phyloP scores from a whole-genome alignment of 768 basidiomycete genomes.

The Xanthoconium stramineum region DNA sequence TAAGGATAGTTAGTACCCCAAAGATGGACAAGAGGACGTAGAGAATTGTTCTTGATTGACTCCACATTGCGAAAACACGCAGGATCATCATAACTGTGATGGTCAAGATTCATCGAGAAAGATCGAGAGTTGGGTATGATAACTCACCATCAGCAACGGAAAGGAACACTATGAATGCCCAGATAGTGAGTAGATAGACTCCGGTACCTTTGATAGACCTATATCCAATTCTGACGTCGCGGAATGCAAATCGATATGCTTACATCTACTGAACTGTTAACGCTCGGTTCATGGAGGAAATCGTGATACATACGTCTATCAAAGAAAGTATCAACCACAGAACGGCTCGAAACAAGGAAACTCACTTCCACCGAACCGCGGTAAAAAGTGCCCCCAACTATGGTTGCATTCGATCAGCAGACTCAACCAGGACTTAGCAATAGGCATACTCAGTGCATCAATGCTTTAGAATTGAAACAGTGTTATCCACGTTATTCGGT shows the following conservation, averaged over 20 bases:
- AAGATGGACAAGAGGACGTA: neutral
- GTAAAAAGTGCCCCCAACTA: too few relatives aligned
- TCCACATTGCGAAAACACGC: conserved; percentile 13
- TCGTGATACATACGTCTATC: neutral
- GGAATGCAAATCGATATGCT: neutral
- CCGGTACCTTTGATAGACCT: neutral
- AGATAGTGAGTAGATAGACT: neutral
- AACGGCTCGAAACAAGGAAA: too few relatives aligned
- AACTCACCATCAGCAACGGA: conserved; percentile 10
- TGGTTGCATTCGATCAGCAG: too few relatives aligned
- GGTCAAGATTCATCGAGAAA: too few relatives aligned
- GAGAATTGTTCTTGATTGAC: neutral
- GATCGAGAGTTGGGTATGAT: too few relatives aligned
- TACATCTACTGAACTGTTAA: conserved; percentile 7
- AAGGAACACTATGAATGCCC: neutral
- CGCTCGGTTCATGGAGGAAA: neutral
- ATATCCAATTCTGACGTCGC: neutral
- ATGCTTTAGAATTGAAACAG: too few relatives aligned
- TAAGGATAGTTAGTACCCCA: too few relatives aligned
- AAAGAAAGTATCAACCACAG: too few relatives aligned
- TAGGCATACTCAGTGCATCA: too few relatives aligned
- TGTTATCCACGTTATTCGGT: too few relatives aligned
- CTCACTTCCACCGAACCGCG: too few relatives aligned
- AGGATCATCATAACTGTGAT: conserved; percentile 13
- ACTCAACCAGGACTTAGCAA: too few relatives aligned